Percentiles rank a stretch among this genome's conserved stretches.
phyloP scores from a whole-genome alignment of 2,329 filamentous ascomycete genomes.

The Sporothrix luriei region DNA sequence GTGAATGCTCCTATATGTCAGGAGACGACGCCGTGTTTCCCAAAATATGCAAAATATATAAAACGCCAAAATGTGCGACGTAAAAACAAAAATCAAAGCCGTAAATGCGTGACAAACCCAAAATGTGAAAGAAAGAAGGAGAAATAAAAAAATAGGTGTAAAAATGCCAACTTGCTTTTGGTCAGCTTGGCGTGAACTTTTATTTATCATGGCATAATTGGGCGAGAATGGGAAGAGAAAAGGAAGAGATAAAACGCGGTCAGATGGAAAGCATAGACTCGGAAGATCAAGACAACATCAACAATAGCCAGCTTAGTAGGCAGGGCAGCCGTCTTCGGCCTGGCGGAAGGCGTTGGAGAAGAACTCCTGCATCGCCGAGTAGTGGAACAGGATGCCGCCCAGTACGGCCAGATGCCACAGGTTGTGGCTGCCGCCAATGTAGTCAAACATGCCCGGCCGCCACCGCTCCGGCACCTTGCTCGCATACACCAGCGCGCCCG shows the following conservation, averaged over 20 bases:
- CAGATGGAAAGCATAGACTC: not conserved
- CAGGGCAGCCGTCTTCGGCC: slow-evolving; percentile 62
- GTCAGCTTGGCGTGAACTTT: not conserved
- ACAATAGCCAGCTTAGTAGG: slow-evolving; percentile 47
- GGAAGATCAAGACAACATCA: not conserved
- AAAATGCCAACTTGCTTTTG: slow-evolving; percentile 20
- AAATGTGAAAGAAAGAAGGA: not conserved
- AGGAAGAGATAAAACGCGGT: not conserved
- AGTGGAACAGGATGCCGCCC: slow-evolving; percentile 96
- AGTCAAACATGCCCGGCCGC: slow-evolving; percentile 91
- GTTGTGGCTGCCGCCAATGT: slow-evolving; percentile 93
- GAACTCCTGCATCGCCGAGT: slow-evolving; percentile 92
- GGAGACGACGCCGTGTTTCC: slow-evolving; percentile 9
- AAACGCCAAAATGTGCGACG: slow-evolving; percentile 1
- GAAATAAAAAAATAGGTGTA: not conserved
- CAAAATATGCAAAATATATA: slow-evolving; percentile 11
- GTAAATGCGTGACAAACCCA: slow-evolving; percentile 22
- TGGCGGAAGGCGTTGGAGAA: slow-evolving; percentile 76
- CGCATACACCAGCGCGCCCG: slow-evolving; percentile 84
- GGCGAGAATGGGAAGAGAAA: not conserved
- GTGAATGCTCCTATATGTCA: not conserved
- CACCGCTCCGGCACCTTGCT: slow-evolving; percentile 91
- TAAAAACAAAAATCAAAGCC: not conserved
- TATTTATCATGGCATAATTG: not conserved
- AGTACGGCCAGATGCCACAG: slow-evolving; percentile 96